Evolutionary conservation across 2,329 filamentous ascomycete genomes (phyloP), one percentile per base, ranked within the genome.

Genomic region (Aureobasidium mangrovei): DNA sequence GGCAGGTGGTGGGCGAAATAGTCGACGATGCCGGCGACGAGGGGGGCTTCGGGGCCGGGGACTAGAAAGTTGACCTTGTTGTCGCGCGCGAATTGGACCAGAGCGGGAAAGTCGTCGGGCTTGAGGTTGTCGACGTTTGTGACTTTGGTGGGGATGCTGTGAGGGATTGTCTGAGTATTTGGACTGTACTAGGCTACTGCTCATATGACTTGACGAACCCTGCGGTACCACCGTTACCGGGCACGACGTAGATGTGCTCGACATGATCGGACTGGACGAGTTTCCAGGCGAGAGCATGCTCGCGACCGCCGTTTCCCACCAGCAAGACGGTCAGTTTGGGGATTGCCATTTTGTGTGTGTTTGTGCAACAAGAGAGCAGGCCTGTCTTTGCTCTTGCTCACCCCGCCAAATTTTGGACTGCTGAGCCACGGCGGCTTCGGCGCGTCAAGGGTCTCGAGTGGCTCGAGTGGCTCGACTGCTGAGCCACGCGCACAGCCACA

Each of bases 211-310:
- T 18, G 8, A 66, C 66, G 60, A 67, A 69, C 67, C 62, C 63
- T 53, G 81, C 84, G 29, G 90, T 95, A 56, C 93, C 93, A 61
- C 91, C 91, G 71, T 97, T 97, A 58, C 91, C 91, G 57, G 80
- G 80, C 54, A 78, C 78, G 56, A 81, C 76, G 60, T 69, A 75
- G 67, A 97, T 91, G 62, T 83, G 79, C 64, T 88, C 82, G 58
- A 95, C 88, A 43, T 79, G 78, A 40, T 84, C 77, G 12, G 90
- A 95, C 69, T 95, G 86, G 65, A 84, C 82, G 59, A 97, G 77
- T 73, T 94, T 96, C 91, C 91, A 97, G 40, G 91, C 90, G 59
- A 96, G 80, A 44, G 91, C 88, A 72, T 97, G 90, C 74, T 98
- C 93, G 64, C 93, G 84, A 63, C 91, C 93, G 61, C 93, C 93